A percentile compares a stretch with the other conserved stretches of the same genome.
Conservation (phyloP, 2,329 filamentous ascomycete species). For the Claviceps humidiphila region DNA sequence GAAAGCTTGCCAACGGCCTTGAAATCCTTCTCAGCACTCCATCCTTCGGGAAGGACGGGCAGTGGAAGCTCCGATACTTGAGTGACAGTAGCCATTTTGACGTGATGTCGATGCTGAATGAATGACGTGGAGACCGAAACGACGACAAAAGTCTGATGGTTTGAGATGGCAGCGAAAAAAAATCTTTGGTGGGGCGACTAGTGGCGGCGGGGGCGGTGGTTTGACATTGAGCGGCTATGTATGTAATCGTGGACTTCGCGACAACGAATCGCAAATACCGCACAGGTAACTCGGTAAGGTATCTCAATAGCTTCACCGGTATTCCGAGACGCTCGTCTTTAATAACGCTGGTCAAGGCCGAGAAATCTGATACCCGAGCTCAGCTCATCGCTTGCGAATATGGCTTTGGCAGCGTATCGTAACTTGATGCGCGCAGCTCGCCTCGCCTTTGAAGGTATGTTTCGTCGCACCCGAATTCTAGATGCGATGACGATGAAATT, state of each 20-base stretch:
- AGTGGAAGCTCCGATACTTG: constrained; percentile 49
- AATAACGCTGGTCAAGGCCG: no score
- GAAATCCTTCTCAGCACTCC: constrained; percentile 85
- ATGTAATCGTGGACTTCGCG: not conserved
- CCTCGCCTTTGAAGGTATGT: constrained; percentile 68
- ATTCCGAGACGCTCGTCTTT: no score
- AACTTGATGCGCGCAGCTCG: constrained; percentile 67
- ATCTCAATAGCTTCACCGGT: no score
- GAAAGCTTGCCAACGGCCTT: constrained; percentile 69
- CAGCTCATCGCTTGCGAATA: constrained; percentile 13
- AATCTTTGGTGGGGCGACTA: not conserved
- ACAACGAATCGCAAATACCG: not conserved
- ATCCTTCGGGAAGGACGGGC: constrained; percentile 64
- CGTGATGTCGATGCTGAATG: constrained; percentile 3
- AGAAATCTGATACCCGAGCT: not conserved
- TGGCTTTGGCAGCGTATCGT: constrained; percentile 69
- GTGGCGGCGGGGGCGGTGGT: no score
- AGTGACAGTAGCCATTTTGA: constrained; percentile 49
- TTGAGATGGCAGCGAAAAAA: not conserved
- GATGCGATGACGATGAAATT: not conserved
- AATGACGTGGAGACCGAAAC: constrained; percentile 8
- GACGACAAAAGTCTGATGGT: not conserved
- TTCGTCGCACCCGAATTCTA: not conserved
- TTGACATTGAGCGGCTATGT: not conserved
- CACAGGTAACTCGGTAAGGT: no score